These are phyloP conservation scores for Leucocoprinus sp. DNA, from an alignment of 768 basidiomycete species.

Conservation along the genomic window DNA sequence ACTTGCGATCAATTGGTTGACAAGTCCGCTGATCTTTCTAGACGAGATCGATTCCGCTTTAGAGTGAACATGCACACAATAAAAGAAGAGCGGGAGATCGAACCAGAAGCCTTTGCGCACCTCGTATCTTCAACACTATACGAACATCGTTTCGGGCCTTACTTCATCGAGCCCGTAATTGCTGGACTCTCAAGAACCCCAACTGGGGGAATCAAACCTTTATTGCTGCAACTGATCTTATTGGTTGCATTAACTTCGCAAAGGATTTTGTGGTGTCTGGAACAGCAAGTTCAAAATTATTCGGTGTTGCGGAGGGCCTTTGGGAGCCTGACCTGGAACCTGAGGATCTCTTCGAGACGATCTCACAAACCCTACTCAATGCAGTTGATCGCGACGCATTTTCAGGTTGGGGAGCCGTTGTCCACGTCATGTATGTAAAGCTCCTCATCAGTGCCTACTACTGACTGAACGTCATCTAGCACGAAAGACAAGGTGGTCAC, in stretches of 20 bases:
- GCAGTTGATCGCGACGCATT: slow-evolving; percentile 94
- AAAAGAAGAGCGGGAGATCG: slow-evolving; percentile 96
- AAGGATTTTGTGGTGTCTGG: slow-evolving; percentile 98
- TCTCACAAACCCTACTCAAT: slow-evolving; percentile 91
- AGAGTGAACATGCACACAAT: slow-evolving; percentile 99
- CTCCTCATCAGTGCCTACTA: neutral
- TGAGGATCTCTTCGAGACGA: slow-evolving; percentile 97
- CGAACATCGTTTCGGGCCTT: slow-evolving; percentile 92
- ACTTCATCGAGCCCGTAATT: slow-evolving; percentile 94
- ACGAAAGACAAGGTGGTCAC: slow-evolving; percentile 73
- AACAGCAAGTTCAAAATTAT: slow-evolving; percentile 86
- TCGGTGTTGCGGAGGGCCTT: slow-evolving; percentile 94
- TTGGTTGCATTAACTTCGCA: slow-evolving; percentile 88
- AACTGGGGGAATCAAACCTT: slow-evolving; percentile 72
- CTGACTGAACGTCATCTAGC: slow-evolving; percentile 25
- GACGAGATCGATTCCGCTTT: slow-evolving; percentile 86
- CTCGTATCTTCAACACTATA: slow-evolving; percentile 94
- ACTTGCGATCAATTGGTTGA: slow-evolving; percentile 3
- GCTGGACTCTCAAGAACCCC: slow-evolving; percentile 78
- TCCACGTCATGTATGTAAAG: slow-evolving; percentile 81
- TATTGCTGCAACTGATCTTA: slow-evolving; percentile 91
- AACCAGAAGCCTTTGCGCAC: slow-evolving; percentile 93
- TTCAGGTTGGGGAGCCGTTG: slow-evolving; percentile 94
- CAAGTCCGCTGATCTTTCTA: slow-evolving; percentile 22
- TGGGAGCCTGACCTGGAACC: slow-evolving; percentile 98